Base-by-base conservation (phyloP, 352 stramenopile species). In the Aphanomyces stellatus region DNA sequence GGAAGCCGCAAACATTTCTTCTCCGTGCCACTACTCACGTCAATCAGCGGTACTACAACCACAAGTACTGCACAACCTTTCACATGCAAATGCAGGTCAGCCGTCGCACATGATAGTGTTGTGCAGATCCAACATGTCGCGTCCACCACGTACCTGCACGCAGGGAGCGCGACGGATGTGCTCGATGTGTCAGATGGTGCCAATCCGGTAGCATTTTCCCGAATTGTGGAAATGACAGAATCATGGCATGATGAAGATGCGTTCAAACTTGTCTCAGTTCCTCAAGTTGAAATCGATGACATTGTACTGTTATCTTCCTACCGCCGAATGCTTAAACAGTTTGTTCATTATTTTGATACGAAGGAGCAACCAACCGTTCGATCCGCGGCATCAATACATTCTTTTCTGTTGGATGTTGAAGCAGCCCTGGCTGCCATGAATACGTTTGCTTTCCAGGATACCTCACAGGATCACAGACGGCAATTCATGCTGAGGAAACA, bases 211-310 rank as follows among this genome's bases (percentile, higher is more conserved):
- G n/a, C 37, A 46, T 46, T 62, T 11, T 48, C 53, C 13, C 13
- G 27, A 24, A 6, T n/a, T 15, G 34, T 65, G 19, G 59, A 41
- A 22, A 37, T 74, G 2, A 62, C 85, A 1, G 73, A 72, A 40
- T 76, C 76, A 17, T 71, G 75, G 10, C 74, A 80, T 51, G 82
- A 91, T 67, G 80, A 91, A 71, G 80, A 89, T 49, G 80, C 82
- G 13, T 90, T 90, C 68, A 86, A 85, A 49, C 71, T 89, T 35
- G 60, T 88, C 5, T 48, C 65, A 6, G 82, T 87, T 5, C 40
- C 75, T 51, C 71, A 73, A 71, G 63, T 66, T 8, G 81, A 89
- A 74, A 63, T 86, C 8, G 75, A 76, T 4, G 80, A 89, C 30
- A 88, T 78, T 0, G n/a, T 89, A 15, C 33, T 87, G 19, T 59